Base-by-base conservation (phyloP, 352 stramenopile genomes). In the Phytophthora pini region DNA sequence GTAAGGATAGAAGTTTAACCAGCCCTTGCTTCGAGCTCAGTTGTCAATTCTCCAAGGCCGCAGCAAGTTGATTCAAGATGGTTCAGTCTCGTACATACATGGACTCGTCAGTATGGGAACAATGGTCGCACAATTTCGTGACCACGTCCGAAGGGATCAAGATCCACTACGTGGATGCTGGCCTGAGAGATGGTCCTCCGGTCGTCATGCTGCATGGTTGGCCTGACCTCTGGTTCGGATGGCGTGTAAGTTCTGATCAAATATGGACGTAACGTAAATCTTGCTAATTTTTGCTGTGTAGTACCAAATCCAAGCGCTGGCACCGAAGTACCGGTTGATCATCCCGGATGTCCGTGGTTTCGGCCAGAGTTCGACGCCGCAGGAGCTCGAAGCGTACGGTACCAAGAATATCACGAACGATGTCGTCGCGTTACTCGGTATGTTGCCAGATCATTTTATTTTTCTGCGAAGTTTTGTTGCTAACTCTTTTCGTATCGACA, bases 121-220 rank as follows among this genome's bases (percentile, higher is more conserved):
- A 78, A 51, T 82, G 71, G 74, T 31, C 61, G 64, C 68, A 82
- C 64, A 56, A 54, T 13, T 76, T 69, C 54, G 51, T 74, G 47
- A 54, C 70, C 6, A 76, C 77, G 36, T 43, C 61, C 24, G 70
- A 72, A 1, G 71, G 70, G 20, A 59, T 87, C 39, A 74, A 68
- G 31, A 58, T 87, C 38, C 76, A 89, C 53, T 89, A 79, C 46
- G 70, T 84, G 44, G 78, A 88, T 5, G 77, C 75, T 20, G 77
- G 78, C 13, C 76, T 70, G 2, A 61, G 64, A 7, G 75, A 88
- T 68, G 75, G 46, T 7, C 65, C 72, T 32, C 73, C 77, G 6
- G 41, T 90, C 26, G 77, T 90, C 56, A 77, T 90, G 48, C 32
- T 88, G 48, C 82, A 90, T 22, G 82, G 79, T n/a, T 90, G 77